These are phyloP conservation scores for Aspergillaceae sp. DNA, from an alignment of 2,329 filamentous ascomycete species.

Conservation along the genomic window DNA sequence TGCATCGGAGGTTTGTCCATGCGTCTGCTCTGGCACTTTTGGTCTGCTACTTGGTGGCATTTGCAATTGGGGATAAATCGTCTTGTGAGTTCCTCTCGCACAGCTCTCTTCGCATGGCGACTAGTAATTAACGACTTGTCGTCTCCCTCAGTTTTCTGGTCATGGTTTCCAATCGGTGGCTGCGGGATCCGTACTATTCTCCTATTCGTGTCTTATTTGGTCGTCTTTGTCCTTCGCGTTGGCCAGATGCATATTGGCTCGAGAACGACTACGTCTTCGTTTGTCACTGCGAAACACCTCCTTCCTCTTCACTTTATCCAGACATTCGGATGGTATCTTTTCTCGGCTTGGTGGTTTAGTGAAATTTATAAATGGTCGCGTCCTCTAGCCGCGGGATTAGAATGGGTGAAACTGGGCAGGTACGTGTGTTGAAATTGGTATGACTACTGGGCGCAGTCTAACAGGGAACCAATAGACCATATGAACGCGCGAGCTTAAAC, in stretches of 20 bases:
- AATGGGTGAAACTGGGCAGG: slow-evolving; percentile 63
- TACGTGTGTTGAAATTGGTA: slow-evolving; percentile 35
- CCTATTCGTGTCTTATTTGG: slow-evolving; percentile 66
- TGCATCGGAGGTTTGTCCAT: slow-evolving; percentile 78
- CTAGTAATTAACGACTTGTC: not conserved
- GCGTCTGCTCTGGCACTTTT: slow-evolving; percentile 61
- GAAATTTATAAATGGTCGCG: slow-evolving; percentile 72
- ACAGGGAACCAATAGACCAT: slow-evolving; percentile 26
- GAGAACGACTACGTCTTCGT: slow-evolving; percentile 60
- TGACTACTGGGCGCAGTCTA: not conserved
- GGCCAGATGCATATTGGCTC: slow-evolving; percentile 69
- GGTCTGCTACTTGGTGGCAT: slow-evolving; percentile 64
- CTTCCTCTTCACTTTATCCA: slow-evolving; percentile 55
- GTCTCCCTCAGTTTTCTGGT: slow-evolving; percentile 59
- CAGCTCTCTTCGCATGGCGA: not conserved
- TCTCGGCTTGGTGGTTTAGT: slow-evolving; percentile 71
- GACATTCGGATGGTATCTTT: slow-evolving; percentile 65
- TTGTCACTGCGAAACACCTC: slow-evolving; percentile 54
- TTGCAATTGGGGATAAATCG: slow-evolving; percentile 60
- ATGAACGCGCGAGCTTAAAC: slow-evolving; percentile 69
- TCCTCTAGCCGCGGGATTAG: slow-evolving; percentile 52
- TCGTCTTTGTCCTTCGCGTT: slow-evolving; percentile 77
- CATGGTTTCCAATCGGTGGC: slow-evolving; percentile 73
- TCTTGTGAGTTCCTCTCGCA: slow-evolving; percentile 49
- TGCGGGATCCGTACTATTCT: slow-evolving; percentile 65